Conservation (phyloP, 1,139 yeast genomes). For the Taphrina communis region DNA sequence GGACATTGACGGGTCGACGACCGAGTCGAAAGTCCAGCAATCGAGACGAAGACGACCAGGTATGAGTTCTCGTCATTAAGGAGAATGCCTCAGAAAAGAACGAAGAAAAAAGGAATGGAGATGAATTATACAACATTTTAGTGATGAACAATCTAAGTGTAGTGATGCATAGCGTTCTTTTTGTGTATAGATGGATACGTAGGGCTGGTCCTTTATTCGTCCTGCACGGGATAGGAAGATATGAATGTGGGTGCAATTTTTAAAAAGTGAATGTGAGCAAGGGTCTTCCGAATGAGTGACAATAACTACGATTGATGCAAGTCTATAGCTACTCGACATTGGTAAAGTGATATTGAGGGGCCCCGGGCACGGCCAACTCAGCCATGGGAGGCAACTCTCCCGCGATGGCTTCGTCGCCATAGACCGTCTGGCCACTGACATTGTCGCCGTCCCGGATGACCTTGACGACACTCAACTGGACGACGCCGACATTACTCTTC, state of each 20-base stretch:
- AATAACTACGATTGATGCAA: too few relatives aligned
- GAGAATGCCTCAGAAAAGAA: too few relatives aligned
- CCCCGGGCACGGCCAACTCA: conserved; percentile 89
- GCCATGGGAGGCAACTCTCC: conserved; percentile 67
- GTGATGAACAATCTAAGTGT: conserved; percentile 6
- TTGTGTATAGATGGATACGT: background rate
- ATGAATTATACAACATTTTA: background rate
- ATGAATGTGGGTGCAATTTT: too few relatives aligned
- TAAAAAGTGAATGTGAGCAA: too few relatives aligned
- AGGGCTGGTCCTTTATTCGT: too few relatives aligned
- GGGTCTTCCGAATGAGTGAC: too few relatives aligned
- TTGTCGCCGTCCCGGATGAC: conserved; percentile 64
- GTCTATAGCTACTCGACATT: conserved; percentile 53
- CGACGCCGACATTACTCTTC: conserved; percentile 63
- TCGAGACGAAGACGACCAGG: conserved; percentile 6
- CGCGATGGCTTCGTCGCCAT: conserved; percentile 64
- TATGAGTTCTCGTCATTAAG: background rate
- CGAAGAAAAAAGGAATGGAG: too few relatives aligned
- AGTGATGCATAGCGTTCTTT: background rate
- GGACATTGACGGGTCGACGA: conserved; percentile 22
- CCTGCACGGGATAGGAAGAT: too few relatives aligned
- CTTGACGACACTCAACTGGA: conserved; percentile 64
- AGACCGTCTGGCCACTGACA: conserved; percentile 62
- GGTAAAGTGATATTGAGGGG: conserved; percentile 80
- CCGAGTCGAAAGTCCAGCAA: background rate